These are phyloP conservation scores for Rhodosporidiobolus sp. DNA, from an alignment of 768 basidiomycete species.

Conservation along the genomic window DNA sequence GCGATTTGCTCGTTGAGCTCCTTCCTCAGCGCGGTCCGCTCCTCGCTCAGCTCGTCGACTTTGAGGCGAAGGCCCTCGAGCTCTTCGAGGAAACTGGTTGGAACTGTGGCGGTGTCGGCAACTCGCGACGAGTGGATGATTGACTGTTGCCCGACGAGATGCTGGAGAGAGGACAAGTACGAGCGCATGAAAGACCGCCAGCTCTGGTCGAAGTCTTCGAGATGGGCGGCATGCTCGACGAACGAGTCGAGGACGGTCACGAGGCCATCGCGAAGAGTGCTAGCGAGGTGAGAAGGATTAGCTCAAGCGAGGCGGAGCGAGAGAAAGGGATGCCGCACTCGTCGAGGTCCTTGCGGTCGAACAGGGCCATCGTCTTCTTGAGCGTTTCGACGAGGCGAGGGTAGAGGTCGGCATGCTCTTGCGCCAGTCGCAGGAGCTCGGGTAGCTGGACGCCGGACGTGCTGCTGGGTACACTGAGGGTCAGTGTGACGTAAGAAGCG, in stretches of 20 bases:
- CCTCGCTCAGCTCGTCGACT: constrained; percentile 64
- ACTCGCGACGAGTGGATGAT: constrained; percentile 56
- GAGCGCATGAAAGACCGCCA: constrained; percentile 64
- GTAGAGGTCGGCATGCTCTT: constrained; percentile 63
- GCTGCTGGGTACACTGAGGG: background rate
- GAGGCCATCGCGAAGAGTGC: constrained; percentile 63
- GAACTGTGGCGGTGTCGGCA: constrained; percentile 49
- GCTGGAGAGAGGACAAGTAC: constrained; percentile 62
- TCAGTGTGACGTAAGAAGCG: background rate
- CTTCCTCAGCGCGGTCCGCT: constrained; percentile 58
- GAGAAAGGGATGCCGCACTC: constrained; percentile 54
- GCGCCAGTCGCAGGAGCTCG: constrained; percentile 62
- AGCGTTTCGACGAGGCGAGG: constrained; percentile 63
- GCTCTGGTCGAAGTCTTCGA: constrained; percentile 65
- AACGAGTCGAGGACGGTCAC: constrained; percentile 65
- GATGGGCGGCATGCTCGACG: constrained; percentile 59
- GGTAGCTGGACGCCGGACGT: constrained; percentile 57
- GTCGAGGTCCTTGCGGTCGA: constrained; percentile 59
- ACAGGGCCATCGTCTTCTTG: constrained; percentile 57
- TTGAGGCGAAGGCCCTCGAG: constrained; percentile 59
- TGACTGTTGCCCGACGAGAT: constrained; percentile 64
- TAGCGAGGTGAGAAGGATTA: constrained; percentile 46
- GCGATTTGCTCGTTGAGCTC: constrained; percentile 64
- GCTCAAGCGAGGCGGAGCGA: background rate
- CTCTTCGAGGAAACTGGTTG: constrained; percentile 57